phyloP scores from a whole-genome alignment of 2,329 filamentous ascomycete species.

The Pseudogymnoascus sp. region DNA sequence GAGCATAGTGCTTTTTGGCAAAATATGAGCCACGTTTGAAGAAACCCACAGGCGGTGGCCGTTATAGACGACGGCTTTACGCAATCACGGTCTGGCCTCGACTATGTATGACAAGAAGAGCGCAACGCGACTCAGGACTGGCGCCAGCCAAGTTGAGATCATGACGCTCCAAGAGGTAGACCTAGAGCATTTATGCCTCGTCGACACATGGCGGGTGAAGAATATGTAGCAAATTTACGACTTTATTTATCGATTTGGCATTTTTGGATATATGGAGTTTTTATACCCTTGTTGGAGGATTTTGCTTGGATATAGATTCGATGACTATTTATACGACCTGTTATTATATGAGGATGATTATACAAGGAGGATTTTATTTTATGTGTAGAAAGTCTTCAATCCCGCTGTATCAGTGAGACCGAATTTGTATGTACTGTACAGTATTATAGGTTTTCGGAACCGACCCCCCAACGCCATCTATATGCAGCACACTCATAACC shows the following conservation, averaged over 20 bases:
- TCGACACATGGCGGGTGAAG: background rate
- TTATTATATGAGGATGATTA: constrained; percentile 3
- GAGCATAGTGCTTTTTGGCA: background rate
- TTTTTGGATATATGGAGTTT: constrained; percentile 8
- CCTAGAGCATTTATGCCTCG: background rate
- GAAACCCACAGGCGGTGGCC: background rate
- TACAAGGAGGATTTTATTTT: background rate
- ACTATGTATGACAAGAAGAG: background rate
- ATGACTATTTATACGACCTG: constrained; percentile 6
- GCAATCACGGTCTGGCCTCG: background rate
- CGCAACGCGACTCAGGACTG: background rate
- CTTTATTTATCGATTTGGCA: background rate
- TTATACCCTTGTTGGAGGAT: constrained; percentile 8
- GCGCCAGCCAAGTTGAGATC: background rate
- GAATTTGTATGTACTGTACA: constrained; percentile 2
- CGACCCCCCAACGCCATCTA: background rate
- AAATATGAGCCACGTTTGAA: background rate
- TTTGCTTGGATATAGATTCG: background rate
- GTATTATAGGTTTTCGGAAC: constrained; percentile 3
- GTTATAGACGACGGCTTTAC: background rate
- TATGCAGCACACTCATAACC: background rate
- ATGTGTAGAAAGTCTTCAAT: background rate
- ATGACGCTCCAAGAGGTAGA: background rate
- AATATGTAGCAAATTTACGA: constrained; percentile 3
- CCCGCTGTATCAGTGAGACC: background rate